Evolutionary conservation across 2,329 filamentous ascomycete species (phyloP).

Genomic region (Neonectria faginata): DNA sequence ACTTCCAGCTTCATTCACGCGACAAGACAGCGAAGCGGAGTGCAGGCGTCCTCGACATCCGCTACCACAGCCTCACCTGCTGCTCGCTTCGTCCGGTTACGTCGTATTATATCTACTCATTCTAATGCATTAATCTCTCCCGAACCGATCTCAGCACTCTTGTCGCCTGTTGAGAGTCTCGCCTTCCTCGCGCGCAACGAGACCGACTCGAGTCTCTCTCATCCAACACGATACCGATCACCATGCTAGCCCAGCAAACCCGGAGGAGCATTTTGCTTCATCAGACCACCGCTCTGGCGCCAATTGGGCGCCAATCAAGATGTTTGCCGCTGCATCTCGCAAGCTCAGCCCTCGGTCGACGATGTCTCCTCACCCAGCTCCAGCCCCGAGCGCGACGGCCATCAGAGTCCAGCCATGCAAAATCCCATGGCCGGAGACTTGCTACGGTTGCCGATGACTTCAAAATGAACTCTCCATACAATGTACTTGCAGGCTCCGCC

Average conservation of each 20-base stretch:
- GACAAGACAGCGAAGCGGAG: conserved; percentile 38
- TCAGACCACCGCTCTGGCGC: conserved; percentile 32
- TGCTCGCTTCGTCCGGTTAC: conserved; percentile 15
- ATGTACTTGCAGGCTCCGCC: conserved; percentile 41
- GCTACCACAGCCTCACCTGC: conserved; percentile 19
- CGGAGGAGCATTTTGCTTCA: conserved; percentile 46
- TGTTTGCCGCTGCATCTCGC: conserved; percentile 30
- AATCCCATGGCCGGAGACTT: conserved; percentile 49
- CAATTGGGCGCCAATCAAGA: conserved; percentile 36
- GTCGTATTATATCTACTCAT: conserved; percentile 11
- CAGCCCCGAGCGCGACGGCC: conserved; percentile 47
- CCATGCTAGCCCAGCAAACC: conserved; percentile 53
- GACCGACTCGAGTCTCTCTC: conserved; percentile 17
- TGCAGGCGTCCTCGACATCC: conserved; percentile 34
- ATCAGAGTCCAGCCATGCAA: conserved; percentile 36
- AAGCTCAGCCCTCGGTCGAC: conserved; percentile 35
- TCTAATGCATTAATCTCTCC: conserved; percentile 42
- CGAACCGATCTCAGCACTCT: conserved; percentile 30
- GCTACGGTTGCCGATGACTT: conserved; percentile 58
- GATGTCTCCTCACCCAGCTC: conserved; percentile 46
- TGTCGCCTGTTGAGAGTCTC: conserved; percentile 31
- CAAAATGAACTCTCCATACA: conserved; percentile 46
- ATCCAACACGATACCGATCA: conserved; percentile 23
- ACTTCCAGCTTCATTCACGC: conserved; percentile 42
- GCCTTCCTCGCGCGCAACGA: conserved; percentile 14